These are phyloP conservation scores for Paramarasmius palmivorus DNA, from an alignment of 1,284 basidiomycete genomes.

Conservation along the genomic window DNA sequence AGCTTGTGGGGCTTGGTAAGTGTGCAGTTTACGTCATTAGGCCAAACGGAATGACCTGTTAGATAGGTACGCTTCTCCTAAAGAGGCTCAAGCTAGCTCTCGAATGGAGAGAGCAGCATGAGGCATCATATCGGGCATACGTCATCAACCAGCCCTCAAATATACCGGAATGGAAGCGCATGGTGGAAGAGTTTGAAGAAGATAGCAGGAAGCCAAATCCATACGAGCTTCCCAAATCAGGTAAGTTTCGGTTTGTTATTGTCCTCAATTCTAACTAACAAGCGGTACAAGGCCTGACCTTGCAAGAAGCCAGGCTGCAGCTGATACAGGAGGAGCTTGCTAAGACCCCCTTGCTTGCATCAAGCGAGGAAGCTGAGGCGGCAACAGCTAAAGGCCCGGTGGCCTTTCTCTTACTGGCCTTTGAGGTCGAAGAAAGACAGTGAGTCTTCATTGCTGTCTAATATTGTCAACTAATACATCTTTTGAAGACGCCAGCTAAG, in stretches of 20 bases:
- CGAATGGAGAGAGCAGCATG: too few species aligned
- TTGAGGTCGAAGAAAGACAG: slow-evolving; percentile 20
- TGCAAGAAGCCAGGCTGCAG: slow-evolving; percentile 13
- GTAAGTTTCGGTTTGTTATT: not conserved
- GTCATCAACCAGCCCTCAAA: too few species aligned
- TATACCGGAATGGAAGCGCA: too few species aligned
- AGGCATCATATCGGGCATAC: too few species aligned
- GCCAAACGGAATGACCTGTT: too few species aligned
- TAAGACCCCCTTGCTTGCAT: not conserved
- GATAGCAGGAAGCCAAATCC: too few species aligned
- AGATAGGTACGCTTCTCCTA: not conserved
- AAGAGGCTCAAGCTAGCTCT: not conserved
- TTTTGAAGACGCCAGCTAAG: too few species aligned
- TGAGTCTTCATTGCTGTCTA: slow-evolving; percentile 4
- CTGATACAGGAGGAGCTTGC: slow-evolving; percentile 16
- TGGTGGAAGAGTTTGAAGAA: too few species aligned
- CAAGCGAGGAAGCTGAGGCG: not conserved
- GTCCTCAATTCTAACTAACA: not conserved
- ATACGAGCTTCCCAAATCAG: not conserved
- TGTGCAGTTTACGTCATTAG: too few species aligned
- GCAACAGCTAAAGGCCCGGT: slow-evolving; percentile 5
- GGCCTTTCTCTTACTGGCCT: slow-evolving; percentile 12
- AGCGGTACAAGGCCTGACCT: slow-evolving; percentile 7
- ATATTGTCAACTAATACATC: not conserved
- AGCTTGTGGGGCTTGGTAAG: slow-evolving; percentile 15